Conservation (phyloP, 345 rosid species). For the Brassica rapa region DNA sequence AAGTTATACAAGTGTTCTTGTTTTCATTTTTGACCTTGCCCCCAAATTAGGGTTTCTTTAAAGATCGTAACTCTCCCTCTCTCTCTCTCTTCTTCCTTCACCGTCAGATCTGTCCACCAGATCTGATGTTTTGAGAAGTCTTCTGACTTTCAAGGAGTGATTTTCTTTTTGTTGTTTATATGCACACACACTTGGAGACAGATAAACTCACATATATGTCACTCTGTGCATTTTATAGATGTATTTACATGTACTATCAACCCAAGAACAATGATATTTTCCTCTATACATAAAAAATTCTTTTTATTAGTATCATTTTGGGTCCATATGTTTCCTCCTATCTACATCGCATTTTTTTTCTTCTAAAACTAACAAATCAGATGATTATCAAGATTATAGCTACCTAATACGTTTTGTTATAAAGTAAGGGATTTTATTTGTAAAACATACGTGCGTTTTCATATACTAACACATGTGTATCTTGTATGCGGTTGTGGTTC, state of each 20-base stretch:
- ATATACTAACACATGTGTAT: neutral
- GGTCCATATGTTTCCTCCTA: constrained; percentile 1
- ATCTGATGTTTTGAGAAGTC: constrained; percentile 27
- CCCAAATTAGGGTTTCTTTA: constrained; percentile 35
- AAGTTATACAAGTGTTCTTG: constrained; percentile 4
- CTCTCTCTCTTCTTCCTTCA: neutral
- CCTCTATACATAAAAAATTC: neutral
- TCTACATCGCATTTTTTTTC: neutral
- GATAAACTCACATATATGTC: constrained; percentile 3
- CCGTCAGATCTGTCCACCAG: constrained; percentile 28
- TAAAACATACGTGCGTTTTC: neutral
- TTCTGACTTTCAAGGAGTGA: constrained; percentile 3
- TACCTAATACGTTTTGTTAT: neutral
- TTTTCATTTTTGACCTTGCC: constrained; percentile 2
- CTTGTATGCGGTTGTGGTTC: neutral
- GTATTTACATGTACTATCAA: neutral
- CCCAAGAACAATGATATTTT: neutral
- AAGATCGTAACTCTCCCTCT: neutral
- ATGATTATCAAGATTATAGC: neutral
- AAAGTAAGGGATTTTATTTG: neutral
- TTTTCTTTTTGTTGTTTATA: neutral
- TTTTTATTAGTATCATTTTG: neutral
- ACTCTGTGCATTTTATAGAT: neutral
- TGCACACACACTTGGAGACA: neutral
- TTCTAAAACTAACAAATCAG: neutral